Conservation (phyloP, 202 grass and related monocot species). For the Setaria viridis region DNA sequence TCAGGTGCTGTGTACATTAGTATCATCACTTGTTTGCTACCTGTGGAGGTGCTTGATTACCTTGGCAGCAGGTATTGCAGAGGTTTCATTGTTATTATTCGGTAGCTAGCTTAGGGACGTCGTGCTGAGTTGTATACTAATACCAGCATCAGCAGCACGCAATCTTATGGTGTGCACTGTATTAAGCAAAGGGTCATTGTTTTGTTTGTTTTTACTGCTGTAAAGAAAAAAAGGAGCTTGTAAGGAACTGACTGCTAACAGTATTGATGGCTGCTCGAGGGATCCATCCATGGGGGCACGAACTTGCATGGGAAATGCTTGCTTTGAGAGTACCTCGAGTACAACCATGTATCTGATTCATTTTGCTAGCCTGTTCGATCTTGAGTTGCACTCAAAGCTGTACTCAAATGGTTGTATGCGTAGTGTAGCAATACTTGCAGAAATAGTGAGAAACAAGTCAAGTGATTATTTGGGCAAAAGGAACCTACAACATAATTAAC, state of each 20-base stretch:
- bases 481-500: neutral
- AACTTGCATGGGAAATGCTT: no score
- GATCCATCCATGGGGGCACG: no score
- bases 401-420: no score
- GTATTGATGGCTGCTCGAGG: no score
- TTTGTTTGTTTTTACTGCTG: constrained; percentile 8
- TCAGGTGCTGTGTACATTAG: constrained; percentile 17
- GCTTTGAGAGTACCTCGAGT: no score
- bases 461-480: constrained; percentile 4
- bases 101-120: constrained; percentile 26
- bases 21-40: neutral
- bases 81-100: neutral
- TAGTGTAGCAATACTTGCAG: neutral
- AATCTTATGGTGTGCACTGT: neutral
- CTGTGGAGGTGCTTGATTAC: neutral
- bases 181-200: neutral
- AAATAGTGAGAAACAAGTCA: neutral
- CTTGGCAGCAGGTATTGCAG: neutral
- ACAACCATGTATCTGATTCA: no score
- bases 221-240: constrained; percentile 2
- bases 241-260: no score
- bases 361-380: no score
- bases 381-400: no score
- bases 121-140: constrained; percentile 29
- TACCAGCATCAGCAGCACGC: neutral